phyloP scores from a whole-genome alignment of 2,329 filamentous ascomycete species.

The Nemania bipapillata region DNA sequence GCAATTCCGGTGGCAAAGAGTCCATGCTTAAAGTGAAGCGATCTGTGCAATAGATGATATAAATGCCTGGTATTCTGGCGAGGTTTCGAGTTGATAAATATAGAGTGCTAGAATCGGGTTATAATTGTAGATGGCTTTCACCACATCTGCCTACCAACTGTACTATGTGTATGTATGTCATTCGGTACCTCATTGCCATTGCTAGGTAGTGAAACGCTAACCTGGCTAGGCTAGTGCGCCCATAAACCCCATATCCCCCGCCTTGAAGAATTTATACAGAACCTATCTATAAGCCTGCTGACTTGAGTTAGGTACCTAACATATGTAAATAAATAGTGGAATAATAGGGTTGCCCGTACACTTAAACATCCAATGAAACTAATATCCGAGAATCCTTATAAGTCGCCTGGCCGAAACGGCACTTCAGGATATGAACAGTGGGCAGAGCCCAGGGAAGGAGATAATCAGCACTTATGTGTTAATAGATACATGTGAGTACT shows the following conservation, averaged over 20 bases:
- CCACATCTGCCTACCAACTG: not conserved
- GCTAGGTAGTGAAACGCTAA: not conserved
- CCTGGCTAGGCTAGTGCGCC: not conserved
- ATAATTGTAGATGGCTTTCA: not conserved
- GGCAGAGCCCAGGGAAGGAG: no score
- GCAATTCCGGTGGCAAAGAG: constrained; percentile 30
- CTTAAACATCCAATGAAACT: no score
- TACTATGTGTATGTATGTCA: not conserved
- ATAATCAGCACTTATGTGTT: no score
- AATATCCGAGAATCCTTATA: no score
- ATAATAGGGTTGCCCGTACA: no score
- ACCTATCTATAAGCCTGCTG: no score
- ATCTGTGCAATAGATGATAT: not conserved
- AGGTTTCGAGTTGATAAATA: not conserved
- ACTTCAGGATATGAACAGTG: no score
- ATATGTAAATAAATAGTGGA: no score
- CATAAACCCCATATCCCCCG: not conserved
- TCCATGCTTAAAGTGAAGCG: constrained; percentile 20
- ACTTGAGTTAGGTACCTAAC: no score
- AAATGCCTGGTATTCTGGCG: not conserved
- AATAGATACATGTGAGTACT: no score
- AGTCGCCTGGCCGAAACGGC: no score
- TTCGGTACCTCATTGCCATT: not conserved
- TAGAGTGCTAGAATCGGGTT: not conserved
- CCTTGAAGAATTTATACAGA: not conserved